phyloP scores from a whole-genome alignment of 495 filamentous ascomycete genomes.

The Penicillium steckii region DNA sequence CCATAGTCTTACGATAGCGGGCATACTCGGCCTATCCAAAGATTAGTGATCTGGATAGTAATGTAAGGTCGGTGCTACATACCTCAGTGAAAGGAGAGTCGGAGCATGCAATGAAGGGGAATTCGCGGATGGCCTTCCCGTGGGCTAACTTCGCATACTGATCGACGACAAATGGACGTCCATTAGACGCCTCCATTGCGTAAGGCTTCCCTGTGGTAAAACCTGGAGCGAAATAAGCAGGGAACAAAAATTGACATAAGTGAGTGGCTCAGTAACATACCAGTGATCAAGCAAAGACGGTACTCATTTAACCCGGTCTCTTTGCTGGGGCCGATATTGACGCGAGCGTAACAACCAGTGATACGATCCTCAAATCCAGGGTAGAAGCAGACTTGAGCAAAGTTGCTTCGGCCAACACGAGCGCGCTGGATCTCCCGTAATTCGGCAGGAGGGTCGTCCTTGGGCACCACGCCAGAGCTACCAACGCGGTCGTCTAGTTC shows the following conservation, averaged over 20 bases:
- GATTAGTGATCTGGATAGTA: slow-evolving; percentile 21
- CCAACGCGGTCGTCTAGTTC: slow-evolving; percentile 63
- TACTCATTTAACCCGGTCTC: slow-evolving; percentile 71
- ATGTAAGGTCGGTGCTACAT: slow-evolving; percentile 17
- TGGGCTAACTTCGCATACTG: slow-evolving; percentile 71
- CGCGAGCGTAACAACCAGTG: slow-evolving; percentile 73
- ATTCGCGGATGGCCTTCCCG: slow-evolving; percentile 73
- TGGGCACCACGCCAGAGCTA: slow-evolving; percentile 41
- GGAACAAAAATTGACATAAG: no score
- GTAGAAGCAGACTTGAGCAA: slow-evolving; percentile 84
- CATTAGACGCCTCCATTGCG: slow-evolving; percentile 65
- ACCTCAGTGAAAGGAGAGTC: slow-evolving; percentile 74
- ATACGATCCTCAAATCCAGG: slow-evolving; percentile 83
- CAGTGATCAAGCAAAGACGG: slow-evolving; percentile 82
- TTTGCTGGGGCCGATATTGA: slow-evolving; percentile 72
- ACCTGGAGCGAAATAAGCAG: no score
- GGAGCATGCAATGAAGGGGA: slow-evolving; percentile 82
- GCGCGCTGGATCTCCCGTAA: slow-evolving; percentile 80
- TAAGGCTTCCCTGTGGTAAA: slow-evolving; percentile 79
- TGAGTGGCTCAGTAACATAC: slow-evolving; percentile 49
- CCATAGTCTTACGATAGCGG: slow-evolving; percentile 75
- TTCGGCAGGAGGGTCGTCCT: slow-evolving; percentile 61
- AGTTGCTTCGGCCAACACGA: slow-evolving; percentile 75
- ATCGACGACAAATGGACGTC: slow-evolving; percentile 71
- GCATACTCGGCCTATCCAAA: slow-evolving; percentile 66